phyloP scores from a whole-genome alignment of 2,329 filamentous ascomycete species.

The Pseudogymnoascus sp. region DNA sequence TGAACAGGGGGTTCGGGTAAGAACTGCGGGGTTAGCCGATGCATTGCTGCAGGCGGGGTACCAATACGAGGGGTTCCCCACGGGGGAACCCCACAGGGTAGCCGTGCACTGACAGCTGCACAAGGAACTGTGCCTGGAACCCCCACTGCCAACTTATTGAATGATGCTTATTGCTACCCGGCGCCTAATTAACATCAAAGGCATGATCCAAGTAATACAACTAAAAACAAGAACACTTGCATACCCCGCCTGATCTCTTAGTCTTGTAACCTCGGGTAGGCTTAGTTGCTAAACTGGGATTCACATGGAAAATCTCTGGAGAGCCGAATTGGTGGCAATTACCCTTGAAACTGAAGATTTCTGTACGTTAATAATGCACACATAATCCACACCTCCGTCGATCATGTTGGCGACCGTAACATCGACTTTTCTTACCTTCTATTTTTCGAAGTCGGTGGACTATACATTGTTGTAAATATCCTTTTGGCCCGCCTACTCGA shows the following conservation, averaged over 20 bases:
- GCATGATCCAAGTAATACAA: not conserved
- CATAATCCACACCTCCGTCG: not conserved
- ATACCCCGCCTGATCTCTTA: not conserved
- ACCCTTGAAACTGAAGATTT: not conserved
- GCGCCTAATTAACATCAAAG: not conserved
- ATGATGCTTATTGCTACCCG: not conserved
- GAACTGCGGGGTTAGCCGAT: not conserved
- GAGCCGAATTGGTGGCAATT: not conserved
- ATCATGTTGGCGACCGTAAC: not conserved
- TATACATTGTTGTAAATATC: slow-evolving; percentile 4
- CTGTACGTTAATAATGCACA: not conserved
- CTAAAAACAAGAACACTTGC: not conserved
- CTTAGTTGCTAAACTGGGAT: not conserved
- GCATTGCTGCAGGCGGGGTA: not conserved
- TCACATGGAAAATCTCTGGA: not conserved
- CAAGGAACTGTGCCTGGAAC: not conserved
- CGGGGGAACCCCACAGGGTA: not conserved
- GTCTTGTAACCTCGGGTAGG: slow-evolving; percentile 4
- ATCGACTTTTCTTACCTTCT: not conserved
- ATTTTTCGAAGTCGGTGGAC: not conserved
- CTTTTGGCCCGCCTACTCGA: not conserved
- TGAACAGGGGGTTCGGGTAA: not conserved
- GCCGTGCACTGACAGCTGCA: not conserved
- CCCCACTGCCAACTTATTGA: not conserved
- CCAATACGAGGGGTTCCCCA: not conserved